A percentile compares a stretch with the other conserved stretches of the same genome.
phyloP scores from a whole-genome alignment of 768 basidiomycete genomes.

The Hortiboletus flavorubellus region DNA sequence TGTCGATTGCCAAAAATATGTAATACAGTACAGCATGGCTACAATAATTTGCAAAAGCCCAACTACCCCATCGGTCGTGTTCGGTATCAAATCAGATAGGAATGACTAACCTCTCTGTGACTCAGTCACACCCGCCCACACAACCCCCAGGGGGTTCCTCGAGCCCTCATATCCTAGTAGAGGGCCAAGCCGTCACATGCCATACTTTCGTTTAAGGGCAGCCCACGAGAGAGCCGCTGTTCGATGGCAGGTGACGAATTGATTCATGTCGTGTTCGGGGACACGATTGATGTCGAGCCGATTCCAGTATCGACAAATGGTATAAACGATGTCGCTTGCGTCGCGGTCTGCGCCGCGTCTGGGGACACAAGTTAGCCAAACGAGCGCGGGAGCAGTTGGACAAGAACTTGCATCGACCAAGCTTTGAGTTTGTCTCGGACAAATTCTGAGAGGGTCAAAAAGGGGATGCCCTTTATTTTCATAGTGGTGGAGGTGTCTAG shows the following conservation, averaged over 20 bases:
- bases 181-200: conserved; percentile 38
- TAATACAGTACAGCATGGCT: conserved; percentile 22
- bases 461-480: conserved; percentile 68
- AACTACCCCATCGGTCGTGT: conserved; percentile 19
- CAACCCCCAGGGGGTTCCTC: not conserved
- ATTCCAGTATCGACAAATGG: conserved; percentile 75
- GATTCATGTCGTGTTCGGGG: conserved; percentile 80
- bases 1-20: conserved; percentile 17
- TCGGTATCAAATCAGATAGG: conserved; percentile 30
- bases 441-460: conserved; percentile 84
- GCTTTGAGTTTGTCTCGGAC: conserved; percentile 79
- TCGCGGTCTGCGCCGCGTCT: conserved; percentile 71
- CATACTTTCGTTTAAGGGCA: conserved; percentile 72
- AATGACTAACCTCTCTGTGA: conserved; percentile 9
- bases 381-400: conserved; percentile 2
- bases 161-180: not conserved
- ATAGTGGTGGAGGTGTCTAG: conserved; percentile 67
- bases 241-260: conserved; percentile 59
- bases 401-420: conserved; percentile 67
- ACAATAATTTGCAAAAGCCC: conserved; percentile 17
- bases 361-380: conserved; percentile 12
- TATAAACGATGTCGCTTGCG: conserved; percentile 72
- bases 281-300: conserved; percentile 83
- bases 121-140: not conserved
- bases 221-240: conserved; percentile 70